These are phyloP conservation scores for Nitzschia putrida DNA, from an alignment of 108 stramenopile species.

Conservation along the genomic window DNA sequence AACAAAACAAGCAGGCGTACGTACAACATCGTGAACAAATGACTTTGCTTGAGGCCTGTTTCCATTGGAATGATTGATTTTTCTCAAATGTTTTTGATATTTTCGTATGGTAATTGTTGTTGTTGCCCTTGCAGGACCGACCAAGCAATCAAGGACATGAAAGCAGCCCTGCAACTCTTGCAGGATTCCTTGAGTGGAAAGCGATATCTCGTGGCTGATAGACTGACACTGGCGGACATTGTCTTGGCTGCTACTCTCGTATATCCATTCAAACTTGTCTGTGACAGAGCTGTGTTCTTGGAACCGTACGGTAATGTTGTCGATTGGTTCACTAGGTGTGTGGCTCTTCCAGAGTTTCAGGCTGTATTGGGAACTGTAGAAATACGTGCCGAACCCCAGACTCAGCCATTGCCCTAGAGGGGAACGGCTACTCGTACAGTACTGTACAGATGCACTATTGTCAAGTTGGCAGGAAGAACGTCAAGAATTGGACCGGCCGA, in stretches of 20 bases:
- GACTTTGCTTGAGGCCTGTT: not conserved
- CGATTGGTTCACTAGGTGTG: constrained; percentile 84
- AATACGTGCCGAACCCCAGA: constrained; percentile 51
- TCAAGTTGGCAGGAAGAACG: too few species aligned
- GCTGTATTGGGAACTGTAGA: constrained; percentile 82
- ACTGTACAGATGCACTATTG: too few species aligned
- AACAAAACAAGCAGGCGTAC: constrained; percentile 54
- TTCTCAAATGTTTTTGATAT: not conserved
- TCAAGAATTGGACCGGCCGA: too few species aligned
- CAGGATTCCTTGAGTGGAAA: constrained; percentile 52
- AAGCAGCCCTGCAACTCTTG: constrained; percentile 59
- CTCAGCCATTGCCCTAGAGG: too few species aligned
- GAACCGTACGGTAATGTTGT: constrained; percentile 65
- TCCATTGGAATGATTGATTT: not conserved
- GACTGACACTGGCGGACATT: constrained; percentile 92
- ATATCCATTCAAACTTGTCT: constrained; percentile 88
- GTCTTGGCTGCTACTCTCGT: constrained; percentile 78
- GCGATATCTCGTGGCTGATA: constrained; percentile 71
- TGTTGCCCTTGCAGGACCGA: constrained; percentile 29
- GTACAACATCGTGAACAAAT: constrained; percentile 1
- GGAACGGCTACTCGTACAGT: too few species aligned
- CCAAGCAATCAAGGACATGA: constrained; percentile 79
- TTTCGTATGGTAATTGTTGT: constrained; percentile 1
- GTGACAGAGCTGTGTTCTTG: constrained; percentile 57
- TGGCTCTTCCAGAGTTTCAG: constrained; percentile 81